Evolutionary conservation across 164 flowering plant species (phyloP), one percentile per base, ranked within the genome.

Genomic region (Nymphaea thermarum): DNA sequence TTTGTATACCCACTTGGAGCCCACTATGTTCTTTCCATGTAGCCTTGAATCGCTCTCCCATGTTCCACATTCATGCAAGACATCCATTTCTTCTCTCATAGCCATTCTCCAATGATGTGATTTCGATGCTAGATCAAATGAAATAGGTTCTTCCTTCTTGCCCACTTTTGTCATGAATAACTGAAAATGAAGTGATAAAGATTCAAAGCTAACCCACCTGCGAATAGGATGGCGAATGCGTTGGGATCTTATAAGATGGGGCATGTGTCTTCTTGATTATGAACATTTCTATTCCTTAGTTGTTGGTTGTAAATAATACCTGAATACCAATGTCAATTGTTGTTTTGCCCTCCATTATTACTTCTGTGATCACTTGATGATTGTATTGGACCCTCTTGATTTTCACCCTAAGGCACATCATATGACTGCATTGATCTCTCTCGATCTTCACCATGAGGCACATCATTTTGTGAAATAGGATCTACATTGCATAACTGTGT

Each of bases 1-100:
- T 41, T 66, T 53, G 61, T 15, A 62, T 5, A 71, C 69, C 73
- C 73, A 71, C 11, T 8, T 44, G 63, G 43, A 71, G 4, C 70
- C 66, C 7, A 71, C 43, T 12, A 71, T 36, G 36, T 60, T 59
- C 59, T 42, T 63, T 5, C 44, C 43, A 71, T n/a, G n/a, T n/a
- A n/a, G n/a, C n/a, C n/a, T n/a, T n/a, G n/a, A n/a, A n/a, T n/a
- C 70, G 0, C 66, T 18, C 3, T 44, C 42, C 70, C 74, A 71
- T 12, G 74, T 71, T 7, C 42, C 12, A 47, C 47, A 62, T 45
- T 62, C 18, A 16, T 6, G 43, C 1, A 71, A 42, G 36, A 70
- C 74, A 6, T 2, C n/a, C 2, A 62, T 11, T 53, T 71, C 74
- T 41, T 62, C 66, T 3, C 0, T 0, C 63, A 67, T 71, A 2